Evolutionary conservation across 2,329 filamentous ascomycete genomes (phyloP).

Genomic region (Aaosphaeria pasadenensis): DNA sequence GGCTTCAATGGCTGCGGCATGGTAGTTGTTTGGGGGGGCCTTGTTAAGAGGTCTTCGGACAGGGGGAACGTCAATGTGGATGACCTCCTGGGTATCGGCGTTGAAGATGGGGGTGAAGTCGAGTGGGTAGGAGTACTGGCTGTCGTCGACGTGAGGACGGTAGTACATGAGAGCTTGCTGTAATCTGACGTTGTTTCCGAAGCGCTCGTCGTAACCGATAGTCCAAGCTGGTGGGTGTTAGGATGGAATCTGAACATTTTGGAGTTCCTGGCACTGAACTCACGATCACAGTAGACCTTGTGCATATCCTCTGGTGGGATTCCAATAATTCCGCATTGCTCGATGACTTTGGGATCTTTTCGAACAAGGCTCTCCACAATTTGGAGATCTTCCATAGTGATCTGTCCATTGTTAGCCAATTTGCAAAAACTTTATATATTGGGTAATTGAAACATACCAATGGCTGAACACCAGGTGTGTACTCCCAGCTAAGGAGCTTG

Average conservation of each 20-base stretch:
- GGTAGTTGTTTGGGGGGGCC: conserved; percentile 74
- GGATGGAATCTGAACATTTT: neutral
- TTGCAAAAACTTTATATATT: neutral
- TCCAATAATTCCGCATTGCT: conserved; percentile 81
- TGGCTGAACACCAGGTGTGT: conserved; percentile 74
- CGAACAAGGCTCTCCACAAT: conserved; percentile 73
- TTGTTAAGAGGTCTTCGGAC: conserved; percentile 73
- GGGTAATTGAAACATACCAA: conserved; percentile 52
- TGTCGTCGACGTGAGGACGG: conserved; percentile 78
- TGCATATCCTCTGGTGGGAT: conserved; percentile 82
- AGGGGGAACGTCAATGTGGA: conserved; percentile 80
- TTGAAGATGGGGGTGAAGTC: conserved; percentile 95
- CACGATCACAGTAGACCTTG: conserved; percentile 90
- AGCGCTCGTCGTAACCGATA: conserved; percentile 89
- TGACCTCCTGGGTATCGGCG: conserved; percentile 70
- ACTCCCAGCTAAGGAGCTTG: conserved; percentile 71
- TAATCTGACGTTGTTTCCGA: conserved; percentile 72
- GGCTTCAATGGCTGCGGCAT: conserved; percentile 67
- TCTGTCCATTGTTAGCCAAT: conserved; percentile 45
- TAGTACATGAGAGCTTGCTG: conserved; percentile 98
- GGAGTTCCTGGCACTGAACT: conserved; percentile 31
- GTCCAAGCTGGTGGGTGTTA: conserved; percentile 66
- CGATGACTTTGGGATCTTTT: conserved; percentile 80
- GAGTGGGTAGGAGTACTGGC: conserved; percentile 85
- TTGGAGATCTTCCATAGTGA: conserved; percentile 87